Evolutionary conservation across 306 rosid genomes (phyloP).

Genomic region (Luffa aegyptiaca): DNA sequence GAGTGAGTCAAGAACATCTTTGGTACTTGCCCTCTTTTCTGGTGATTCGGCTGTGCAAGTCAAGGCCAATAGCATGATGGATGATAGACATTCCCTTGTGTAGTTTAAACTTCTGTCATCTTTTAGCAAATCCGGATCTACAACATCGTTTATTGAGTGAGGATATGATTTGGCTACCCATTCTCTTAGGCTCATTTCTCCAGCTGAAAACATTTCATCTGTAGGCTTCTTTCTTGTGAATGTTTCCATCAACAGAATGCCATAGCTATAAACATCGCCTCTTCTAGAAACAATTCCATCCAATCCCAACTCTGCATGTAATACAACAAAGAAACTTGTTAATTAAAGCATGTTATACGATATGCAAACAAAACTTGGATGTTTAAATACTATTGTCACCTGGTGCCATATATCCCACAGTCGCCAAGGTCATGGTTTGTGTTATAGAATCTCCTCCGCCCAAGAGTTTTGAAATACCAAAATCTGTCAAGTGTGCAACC

Average conservation of each 20-base stretch:
- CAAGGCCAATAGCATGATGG: conserved; percentile 1
- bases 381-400: conserved; percentile 9
- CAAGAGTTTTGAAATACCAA: conserved; percentile 26
- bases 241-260: conserved; percentile 31
- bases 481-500: conserved; percentile 32
- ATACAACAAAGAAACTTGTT: background rate
- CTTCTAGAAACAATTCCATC: conserved; percentile 22
- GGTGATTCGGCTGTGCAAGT: background rate
- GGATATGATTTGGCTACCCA: conserved; percentile 14
- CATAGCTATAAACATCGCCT: conserved; percentile 37
- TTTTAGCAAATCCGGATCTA: background rate
- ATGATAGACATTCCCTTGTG: background rate
- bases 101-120: background rate
- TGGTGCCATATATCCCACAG: conserved; percentile 42
- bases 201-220: conserved; percentile 19
- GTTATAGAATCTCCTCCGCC: conserved; percentile 17
- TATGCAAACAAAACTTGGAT: background rate
- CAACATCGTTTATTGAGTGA: background rate
- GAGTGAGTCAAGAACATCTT: background rate
- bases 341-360: background rate
- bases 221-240: conserved; percentile 31
- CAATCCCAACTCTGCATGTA: conserved; percentile 16
- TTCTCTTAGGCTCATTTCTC: background rate
- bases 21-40: background rate
- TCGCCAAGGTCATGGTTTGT: conserved; percentile 26